These are phyloP conservation scores for Pilasporangium apinafurcum DNA, from an alignment of 352 stramenopile genomes.

Conservation along the genomic window DNA sequence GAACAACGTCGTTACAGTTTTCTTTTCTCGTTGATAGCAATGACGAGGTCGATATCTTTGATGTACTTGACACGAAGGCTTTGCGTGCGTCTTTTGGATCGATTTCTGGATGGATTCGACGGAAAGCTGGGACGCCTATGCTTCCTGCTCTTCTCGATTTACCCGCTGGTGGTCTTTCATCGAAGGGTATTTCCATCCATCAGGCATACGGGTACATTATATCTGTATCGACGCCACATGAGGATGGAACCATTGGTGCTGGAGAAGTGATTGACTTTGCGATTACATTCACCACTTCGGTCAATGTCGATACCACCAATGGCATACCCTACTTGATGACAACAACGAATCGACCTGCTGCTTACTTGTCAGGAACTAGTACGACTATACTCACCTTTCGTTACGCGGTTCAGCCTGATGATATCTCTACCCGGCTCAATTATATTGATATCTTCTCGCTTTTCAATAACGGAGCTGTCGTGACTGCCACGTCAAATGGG, in stretches of 20 bases:
- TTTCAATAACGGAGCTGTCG: slow-evolving; percentile 27
- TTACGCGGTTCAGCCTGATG: slow-evolving; percentile 41
- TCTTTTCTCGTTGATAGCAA: slow-evolving; percentile 20
- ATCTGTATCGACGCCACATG: slow-evolving; percentile 30
- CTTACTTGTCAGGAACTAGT: slow-evolving; percentile 36
- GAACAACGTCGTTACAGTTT: slow-evolving; percentile 44
- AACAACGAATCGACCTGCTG: slow-evolving; percentile 28
- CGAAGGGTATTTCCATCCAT: slow-evolving; percentile 52
- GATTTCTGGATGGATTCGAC: slow-evolving; percentile 39
- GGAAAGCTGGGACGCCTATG: slow-evolving; percentile 23
- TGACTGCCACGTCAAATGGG: slow-evolving; percentile 12
- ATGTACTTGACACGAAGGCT: slow-evolving; percentile 21
- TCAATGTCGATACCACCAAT: slow-evolving; percentile 27
- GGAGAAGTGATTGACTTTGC: slow-evolving; percentile 61
- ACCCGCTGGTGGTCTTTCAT: slow-evolving; percentile 24
- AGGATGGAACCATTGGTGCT: slow-evolving; percentile 40
- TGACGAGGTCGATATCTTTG: slow-evolving; percentile 38
- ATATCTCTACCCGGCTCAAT: slow-evolving; percentile 17
- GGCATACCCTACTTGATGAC: slow-evolving; percentile 30
- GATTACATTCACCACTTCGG: slow-evolving; percentile 33
- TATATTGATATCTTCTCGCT: slow-evolving; percentile 43
- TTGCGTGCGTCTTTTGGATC: slow-evolving; percentile 34
- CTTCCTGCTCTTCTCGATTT: slow-evolving; percentile 33
- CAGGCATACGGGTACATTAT: slow-evolving; percentile 30
- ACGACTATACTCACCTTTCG: slow-evolving; percentile 32